Evolutionary conservation across 148 eudicot genomes (phyloP).

Genomic region (Talinum fruticosum): DNA sequence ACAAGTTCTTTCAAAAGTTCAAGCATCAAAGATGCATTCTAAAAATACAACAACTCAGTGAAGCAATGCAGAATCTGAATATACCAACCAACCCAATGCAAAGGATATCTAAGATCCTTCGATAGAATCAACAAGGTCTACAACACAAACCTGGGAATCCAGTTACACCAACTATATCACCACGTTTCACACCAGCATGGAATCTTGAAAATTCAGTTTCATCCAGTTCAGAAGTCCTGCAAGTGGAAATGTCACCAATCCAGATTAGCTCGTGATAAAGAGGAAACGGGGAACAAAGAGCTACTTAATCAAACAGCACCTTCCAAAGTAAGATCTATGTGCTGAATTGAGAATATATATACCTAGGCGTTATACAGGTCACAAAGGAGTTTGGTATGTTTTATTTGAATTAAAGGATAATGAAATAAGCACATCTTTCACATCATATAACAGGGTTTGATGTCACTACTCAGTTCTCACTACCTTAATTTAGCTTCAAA

Average conservation of each 20-base stretch:
- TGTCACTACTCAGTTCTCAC: too few relatives aligned
- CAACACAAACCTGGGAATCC: constrained; percentile 77
- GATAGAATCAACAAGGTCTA: background rate
- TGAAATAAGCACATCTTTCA: too few relatives aligned
- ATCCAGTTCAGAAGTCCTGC: constrained; percentile 64
- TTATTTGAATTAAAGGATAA: too few relatives aligned
- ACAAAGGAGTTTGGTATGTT: too few relatives aligned
- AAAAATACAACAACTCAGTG: background rate
- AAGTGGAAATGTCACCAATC: background rate
- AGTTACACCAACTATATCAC: constrained; percentile 84
- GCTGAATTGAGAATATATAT: too few relatives aligned
- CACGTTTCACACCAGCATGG: constrained; percentile 79
- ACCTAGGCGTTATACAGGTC: too few relatives aligned
- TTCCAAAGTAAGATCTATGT: too few relatives aligned
- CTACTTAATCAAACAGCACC: too few relatives aligned
- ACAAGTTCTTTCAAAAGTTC: too few relatives aligned
- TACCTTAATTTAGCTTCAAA: too few relatives aligned
- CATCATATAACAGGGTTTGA: too few relatives aligned
- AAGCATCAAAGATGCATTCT: background rate
- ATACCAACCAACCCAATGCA: background rate
- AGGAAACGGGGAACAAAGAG: background rate
- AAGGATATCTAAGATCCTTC: background rate
- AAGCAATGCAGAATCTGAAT: background rate
- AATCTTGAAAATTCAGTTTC: constrained; percentile 68
- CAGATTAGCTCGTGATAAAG: background rate